Evolutionary conservation across 2,329 filamentous ascomycete genomes (phyloP).

Genomic region (Fusarium armeniacum): DNA sequence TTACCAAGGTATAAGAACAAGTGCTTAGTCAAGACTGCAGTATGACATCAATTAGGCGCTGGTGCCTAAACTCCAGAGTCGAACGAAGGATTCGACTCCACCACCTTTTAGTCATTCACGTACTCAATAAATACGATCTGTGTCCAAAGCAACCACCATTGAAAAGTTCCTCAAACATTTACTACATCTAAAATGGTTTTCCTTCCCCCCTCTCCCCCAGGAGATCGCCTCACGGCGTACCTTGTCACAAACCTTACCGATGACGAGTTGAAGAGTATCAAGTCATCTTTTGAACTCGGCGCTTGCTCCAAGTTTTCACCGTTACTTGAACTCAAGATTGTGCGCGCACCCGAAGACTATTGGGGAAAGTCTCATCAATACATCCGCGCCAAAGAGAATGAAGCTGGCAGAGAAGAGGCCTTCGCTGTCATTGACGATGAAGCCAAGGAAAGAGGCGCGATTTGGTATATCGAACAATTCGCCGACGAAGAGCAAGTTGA

Average conservation of each 20-base stretch:
- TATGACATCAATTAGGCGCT: too few relatives aligned
- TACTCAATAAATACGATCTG: background rate
- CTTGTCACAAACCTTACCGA: background rate
- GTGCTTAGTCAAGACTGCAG: too few relatives aligned
- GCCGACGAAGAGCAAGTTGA: background rate
- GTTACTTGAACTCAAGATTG: background rate
- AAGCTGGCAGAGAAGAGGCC: background rate
- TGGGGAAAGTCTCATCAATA: slow-evolving; percentile 11
- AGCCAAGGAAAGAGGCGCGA: slow-evolving; percentile 5
- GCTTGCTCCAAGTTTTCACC: slow-evolving; percentile 7
- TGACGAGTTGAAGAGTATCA: background rate
- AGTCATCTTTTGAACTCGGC: slow-evolving; percentile 6
- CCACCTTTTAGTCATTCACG: background rate
- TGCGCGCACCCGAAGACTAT: background rate
- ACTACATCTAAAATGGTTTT: background rate
- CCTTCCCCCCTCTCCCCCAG: background rate
- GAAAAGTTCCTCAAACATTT: background rate
- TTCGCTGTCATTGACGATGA: slow-evolving; percentile 12
- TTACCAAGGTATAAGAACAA: too few relatives aligned
- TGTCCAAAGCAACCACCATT: background rate
- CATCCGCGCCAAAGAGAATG: background rate
- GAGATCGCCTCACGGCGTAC: slow-evolving; percentile 7
- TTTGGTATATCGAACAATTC: slow-evolving; percentile 17
- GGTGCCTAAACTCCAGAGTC: too few relatives aligned
- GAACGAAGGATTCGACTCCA: too few relatives aligned